These are phyloP conservation scores for Steccherinum ochraceum DNA, from an alignment of 768 basidiomycete genomes.

Conservation along the genomic window DNA sequence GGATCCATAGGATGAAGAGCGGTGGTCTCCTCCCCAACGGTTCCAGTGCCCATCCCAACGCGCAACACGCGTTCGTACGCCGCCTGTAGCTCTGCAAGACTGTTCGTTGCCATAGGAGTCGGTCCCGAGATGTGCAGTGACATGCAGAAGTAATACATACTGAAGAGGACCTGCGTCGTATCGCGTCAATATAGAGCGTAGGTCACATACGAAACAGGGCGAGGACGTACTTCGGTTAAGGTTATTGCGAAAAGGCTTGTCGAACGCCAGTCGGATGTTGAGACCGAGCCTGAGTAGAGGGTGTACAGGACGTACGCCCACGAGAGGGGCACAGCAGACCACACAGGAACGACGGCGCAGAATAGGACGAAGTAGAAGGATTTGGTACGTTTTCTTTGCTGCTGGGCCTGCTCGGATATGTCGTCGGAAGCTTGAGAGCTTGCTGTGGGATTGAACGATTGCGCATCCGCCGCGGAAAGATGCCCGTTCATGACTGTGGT, in stretches of 20 bases:
- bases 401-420: conserved; percentile 26
- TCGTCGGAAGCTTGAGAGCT: too few relatives aligned
- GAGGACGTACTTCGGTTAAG: conserved; percentile 47
- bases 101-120: conserved; percentile 37
- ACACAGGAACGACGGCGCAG: conserved; percentile 53
- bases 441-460: too few relatives aligned
- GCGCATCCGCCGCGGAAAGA: too few relatives aligned
- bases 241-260: conserved; percentile 40
- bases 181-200: too few relatives aligned
- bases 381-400: conserved; percentile 30
- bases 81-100: conserved; percentile 48
- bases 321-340: conserved; percentile 54
- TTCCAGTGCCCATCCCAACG: conserved; percentile 54
- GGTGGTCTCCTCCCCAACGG: conserved; percentile 52
- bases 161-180: conserved; percentile 76
- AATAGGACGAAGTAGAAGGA: conserved; percentile 59
- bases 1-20: conserved; percentile 57
- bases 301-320: conserved; percentile 56
- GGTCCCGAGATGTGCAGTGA: conserved; percentile 40
- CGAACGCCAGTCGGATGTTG: conserved; percentile 33
- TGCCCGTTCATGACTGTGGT: too few relatives aligned
- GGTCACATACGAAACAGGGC: background rate
- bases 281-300: conserved; percentile 36
- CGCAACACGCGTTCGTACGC: conserved; percentile 60
- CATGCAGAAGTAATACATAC: conserved; percentile 54